Conservation (phyloP, 2,329 filamentous ascomycete genomes). For the Fusarium sp. region DNA sequence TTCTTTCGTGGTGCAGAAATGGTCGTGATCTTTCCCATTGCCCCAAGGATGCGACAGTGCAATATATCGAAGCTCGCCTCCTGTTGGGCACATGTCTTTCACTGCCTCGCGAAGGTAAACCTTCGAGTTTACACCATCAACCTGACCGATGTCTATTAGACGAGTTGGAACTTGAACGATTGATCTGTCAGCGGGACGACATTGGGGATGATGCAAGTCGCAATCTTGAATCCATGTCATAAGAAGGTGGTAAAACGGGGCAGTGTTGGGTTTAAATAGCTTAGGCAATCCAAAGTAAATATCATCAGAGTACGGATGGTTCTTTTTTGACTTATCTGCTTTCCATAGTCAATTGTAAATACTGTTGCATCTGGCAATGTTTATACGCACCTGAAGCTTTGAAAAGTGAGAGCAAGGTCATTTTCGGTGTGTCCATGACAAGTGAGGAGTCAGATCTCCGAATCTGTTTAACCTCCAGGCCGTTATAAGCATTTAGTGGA, state of each 20-base stretch:
- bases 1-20: conserved; percentile 12
- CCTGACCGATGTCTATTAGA: background rate
- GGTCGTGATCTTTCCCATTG: background rate
- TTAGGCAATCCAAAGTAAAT: conserved; percentile 13
- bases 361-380: background rate
- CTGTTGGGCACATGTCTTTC: background rate
- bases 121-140: background rate
- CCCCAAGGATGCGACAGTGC: conserved; percentile 27
- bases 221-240: conserved; percentile 20
- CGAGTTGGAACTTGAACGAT: background rate
- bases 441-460: background rate
- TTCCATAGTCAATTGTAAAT: background rate
- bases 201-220: background rate
- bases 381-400: background rate
- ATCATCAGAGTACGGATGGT: background rate
- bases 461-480: background rate
- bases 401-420: background rate
- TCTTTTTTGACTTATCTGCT: background rate
- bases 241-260: conserved; percentile 1
- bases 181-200: background rate
- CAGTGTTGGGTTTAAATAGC: background rate
- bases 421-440: background rate
- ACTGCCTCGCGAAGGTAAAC: background rate
- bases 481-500: no score
- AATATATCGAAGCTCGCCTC: background rate